Evolutionary conservation across 1,284 basidiomycete species (phyloP).

Genomic region (Retiboletus flavoniger): DNA sequence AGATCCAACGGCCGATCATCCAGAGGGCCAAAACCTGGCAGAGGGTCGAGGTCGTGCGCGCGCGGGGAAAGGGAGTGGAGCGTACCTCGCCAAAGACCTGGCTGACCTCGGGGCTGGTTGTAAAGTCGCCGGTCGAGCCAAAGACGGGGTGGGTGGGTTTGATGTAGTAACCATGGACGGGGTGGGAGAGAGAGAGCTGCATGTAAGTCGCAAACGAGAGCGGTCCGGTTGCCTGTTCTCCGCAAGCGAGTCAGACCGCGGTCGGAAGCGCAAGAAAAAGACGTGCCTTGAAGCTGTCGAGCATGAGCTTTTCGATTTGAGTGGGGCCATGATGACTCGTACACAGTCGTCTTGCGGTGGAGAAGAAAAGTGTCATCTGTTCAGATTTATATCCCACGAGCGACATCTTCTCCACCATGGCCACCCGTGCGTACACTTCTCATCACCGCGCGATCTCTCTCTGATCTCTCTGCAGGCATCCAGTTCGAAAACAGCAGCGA

Average conservation of each 20-base stretch:
- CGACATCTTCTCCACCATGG: constrained; percentile 41
- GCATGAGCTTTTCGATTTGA: constrained; percentile 59
- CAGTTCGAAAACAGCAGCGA: constrained; percentile 98
- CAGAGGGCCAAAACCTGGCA: constrained; percentile 81
- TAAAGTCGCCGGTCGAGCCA: constrained; percentile 89
- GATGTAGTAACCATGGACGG: constrained; percentile 88
- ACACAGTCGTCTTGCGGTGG: background rate
- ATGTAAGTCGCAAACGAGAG: constrained; percentile 86
- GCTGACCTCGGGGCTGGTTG: constrained; percentile 95
- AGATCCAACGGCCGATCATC: constrained; percentile 80
- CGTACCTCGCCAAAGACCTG: constrained; percentile 96
- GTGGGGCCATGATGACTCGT: constrained; percentile 33
- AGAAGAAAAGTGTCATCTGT: background rate
- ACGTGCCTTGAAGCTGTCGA: constrained; percentile 65
- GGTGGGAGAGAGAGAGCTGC: constrained; percentile 85
- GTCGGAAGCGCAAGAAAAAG: too few species aligned
- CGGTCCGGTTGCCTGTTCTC: constrained; percentile 75
- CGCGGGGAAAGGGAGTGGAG: constrained; percentile 1
- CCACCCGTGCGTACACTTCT: constrained; percentile 54
- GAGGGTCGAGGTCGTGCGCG: constrained; percentile 11
- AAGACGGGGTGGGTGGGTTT: constrained; percentile 73
- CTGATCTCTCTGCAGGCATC: constrained; percentile 54
- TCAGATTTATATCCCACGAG: background rate
- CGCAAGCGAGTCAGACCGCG: constrained; percentile 1
- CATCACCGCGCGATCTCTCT: background rate